Percentiles rank a stretch among this genome's conserved stretches.
Evolutionary conservation across 768 basidiomycete genomes (phyloP).

Genomic region (Lactarius sanguifluus): DNA sequence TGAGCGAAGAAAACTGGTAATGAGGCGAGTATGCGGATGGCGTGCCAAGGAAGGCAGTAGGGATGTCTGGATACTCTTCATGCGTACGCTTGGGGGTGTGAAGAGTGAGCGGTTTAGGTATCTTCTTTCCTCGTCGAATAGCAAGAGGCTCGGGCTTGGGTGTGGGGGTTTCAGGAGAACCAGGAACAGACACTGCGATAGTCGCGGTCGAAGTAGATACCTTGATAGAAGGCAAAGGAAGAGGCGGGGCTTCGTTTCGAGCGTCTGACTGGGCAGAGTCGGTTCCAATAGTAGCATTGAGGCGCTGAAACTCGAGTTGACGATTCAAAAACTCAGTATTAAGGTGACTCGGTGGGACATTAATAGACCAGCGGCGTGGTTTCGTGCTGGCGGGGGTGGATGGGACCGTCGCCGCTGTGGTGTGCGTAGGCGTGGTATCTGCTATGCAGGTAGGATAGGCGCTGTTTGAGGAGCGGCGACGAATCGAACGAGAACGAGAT

Average conservation of each 20-base stretch:
- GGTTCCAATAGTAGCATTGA: constrained; percentile 7
- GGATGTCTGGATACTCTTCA: constrained; percentile 43
- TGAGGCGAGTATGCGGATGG: constrained; percentile 37
- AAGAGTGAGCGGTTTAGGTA: constrained; percentile 36
- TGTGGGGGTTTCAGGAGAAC: constrained; percentile 22
- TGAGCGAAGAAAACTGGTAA: constrained; percentile 29
- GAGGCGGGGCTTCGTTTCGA: constrained; percentile 7
- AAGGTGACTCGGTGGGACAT: constrained; percentile 26
- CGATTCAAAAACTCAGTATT: constrained; percentile 23
- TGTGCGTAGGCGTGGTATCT: constrained; percentile 8
- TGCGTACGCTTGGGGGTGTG: constrained; percentile 26
- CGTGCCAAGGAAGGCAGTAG: constrained; percentile 45
- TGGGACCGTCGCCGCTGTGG: background rate
- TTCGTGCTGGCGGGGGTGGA: constrained; percentile 8
- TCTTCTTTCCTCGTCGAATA: constrained; percentile 41
- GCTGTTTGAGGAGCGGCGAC: constrained; percentile 22
- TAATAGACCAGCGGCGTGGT: constrained; percentile 29
- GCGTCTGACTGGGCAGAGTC: constrained; percentile 11
- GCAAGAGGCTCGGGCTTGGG: constrained; percentile 37
- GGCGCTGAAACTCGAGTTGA: constrained; percentile 23
- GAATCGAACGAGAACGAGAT: constrained; percentile 19
- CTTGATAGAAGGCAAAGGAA: constrained; percentile 37
- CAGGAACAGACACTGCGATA: constrained; percentile 35
- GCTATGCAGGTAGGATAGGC: background rate
- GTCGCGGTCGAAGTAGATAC: constrained; percentile 37